Conservation (phyloP, 2,329 filamentous ascomycete species). For the Pseudopithomyces maydicus region DNA sequence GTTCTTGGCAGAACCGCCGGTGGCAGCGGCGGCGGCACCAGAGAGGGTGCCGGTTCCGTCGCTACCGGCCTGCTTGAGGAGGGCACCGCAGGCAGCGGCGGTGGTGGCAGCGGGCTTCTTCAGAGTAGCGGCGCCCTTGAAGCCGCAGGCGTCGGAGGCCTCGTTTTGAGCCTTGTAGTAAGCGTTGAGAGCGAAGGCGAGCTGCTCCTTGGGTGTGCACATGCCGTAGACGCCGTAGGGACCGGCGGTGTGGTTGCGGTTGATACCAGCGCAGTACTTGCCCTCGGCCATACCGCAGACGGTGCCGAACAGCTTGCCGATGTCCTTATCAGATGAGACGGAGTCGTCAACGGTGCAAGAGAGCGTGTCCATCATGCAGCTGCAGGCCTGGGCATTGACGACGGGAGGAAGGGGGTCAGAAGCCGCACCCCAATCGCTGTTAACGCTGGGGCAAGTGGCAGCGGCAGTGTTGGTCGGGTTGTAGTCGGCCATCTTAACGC, state of each 20-base stretch:
- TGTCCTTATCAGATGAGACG: constrained; percentile 61
- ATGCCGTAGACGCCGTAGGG: constrained; percentile 79
- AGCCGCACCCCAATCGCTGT: constrained; percentile 70
- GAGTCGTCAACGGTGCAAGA: constrained; percentile 67
- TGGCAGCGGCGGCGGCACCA: constrained; percentile 31
- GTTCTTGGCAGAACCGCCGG: constrained; percentile 23
- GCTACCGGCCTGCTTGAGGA: constrained; percentile 68
- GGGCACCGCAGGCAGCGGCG: constrained; percentile 58
- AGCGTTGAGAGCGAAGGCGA: constrained; percentile 73
- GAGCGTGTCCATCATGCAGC: constrained; percentile 80
- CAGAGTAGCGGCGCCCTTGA: constrained; percentile 68
- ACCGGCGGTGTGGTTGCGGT: constrained; percentile 68
- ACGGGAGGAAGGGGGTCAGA: constrained; percentile 74
- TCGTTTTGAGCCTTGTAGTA: constrained; percentile 62
- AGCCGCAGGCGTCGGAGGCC: constrained; percentile 68
- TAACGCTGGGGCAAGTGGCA: constrained; percentile 71
- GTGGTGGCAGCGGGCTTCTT: constrained; percentile 55
- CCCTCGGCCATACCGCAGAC: constrained; percentile 66
- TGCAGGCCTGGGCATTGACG: constrained; percentile 78
- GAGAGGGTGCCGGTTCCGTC: constrained; percentile 63
- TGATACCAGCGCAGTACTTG: constrained; percentile 70
- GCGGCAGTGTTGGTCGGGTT: constrained; percentile 72
- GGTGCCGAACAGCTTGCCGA: constrained; percentile 72
- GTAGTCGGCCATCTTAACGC: constrained; percentile 71
- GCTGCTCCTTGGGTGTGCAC: constrained; percentile 72